phyloP scores from a whole-genome alignment of 495 filamentous ascomycete genomes.

The Hypoxylon trugodes region DNA sequence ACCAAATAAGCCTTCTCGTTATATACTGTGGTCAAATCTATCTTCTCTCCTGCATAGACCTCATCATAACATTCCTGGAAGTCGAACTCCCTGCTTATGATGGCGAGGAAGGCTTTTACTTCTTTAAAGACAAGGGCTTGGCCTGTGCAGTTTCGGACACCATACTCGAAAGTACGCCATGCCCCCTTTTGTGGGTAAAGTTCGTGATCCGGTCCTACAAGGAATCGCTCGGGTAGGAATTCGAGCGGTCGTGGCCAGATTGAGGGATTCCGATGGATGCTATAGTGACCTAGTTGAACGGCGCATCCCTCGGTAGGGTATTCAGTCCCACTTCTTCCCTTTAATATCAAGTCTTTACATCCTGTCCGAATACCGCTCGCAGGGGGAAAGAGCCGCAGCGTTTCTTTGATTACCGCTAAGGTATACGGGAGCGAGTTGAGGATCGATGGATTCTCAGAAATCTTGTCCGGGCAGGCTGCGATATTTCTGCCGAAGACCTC shows the following conservation, averaged over 20 bases:
- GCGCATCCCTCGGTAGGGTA: slow-evolving; percentile 49
- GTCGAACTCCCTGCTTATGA: slow-evolving; percentile 56
- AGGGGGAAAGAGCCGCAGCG: slow-evolving; percentile 53
- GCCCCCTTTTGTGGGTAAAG: slow-evolving; percentile 51
- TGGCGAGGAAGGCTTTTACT: slow-evolving; percentile 53
- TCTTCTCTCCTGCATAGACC: slow-evolving; percentile 33
- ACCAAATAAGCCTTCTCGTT: slow-evolving; percentile 41
- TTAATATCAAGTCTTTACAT: slow-evolving; percentile 43
- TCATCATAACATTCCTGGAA: slow-evolving; percentile 47
- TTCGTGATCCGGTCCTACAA: slow-evolving; percentile 43
- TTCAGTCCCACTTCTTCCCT: slow-evolving; percentile 36
- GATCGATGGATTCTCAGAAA: slow-evolving; percentile 47
- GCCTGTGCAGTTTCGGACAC: slow-evolving; percentile 61
- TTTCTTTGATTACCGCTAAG: slow-evolving; percentile 59
- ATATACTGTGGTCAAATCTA: slow-evolving; percentile 36
- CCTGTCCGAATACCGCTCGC: slow-evolving; percentile 43
- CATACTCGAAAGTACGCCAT: slow-evolving; percentile 61
- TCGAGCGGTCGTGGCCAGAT: slow-evolving; percentile 47
- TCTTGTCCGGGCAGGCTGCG: slow-evolving; percentile 31
- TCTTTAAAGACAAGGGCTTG: slow-evolving; percentile 61
- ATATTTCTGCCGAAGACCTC: slow-evolving; percentile 43
- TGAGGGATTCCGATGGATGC: slow-evolving; percentile 44
- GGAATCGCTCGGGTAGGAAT: slow-evolving; percentile 55
- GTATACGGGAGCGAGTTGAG: slow-evolving; percentile 57
- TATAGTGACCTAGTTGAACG: slow-evolving; percentile 46